Percentiles rank a stretch among this genome's conserved stretches.
phyloP scores from a whole-genome alignment of 1,284 basidiomycete genomes.

The Puccinia hordei region DNA sequence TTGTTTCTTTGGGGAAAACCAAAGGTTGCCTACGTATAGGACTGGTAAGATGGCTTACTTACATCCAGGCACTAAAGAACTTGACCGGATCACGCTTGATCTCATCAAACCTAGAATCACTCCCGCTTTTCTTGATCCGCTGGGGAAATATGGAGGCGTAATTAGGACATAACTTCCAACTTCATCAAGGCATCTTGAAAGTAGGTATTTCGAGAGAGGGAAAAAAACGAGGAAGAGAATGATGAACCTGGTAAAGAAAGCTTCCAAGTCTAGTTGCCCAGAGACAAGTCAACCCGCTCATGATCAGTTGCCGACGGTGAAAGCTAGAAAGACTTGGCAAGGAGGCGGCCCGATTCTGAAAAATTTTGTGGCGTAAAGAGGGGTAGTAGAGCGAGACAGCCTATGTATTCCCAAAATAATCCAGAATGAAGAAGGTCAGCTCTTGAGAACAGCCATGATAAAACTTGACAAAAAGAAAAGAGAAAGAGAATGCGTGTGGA shows the following conservation, averaged over 20 bases:
- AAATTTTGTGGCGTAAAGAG: neutral
- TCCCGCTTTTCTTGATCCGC: constrained; percentile 64
- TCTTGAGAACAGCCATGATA: neutral
- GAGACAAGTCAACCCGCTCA: constrained; percentile 65
- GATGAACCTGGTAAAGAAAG: constrained; percentile 67
- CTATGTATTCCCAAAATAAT: neutral
- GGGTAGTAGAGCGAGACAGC: constrained; percentile 47
- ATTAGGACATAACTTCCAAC: no score
- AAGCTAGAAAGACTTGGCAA: constrained; percentile 58
- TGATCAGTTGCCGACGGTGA: constrained; percentile 67
- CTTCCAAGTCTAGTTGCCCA: constrained; percentile 70
- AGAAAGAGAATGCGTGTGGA: neutral
- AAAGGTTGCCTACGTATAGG: no score
- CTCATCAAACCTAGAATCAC: constrained; percentile 71
- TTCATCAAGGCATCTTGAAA: no score
- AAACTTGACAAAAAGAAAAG: no score
- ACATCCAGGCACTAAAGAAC: constrained; percentile 71
- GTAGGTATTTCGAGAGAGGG: neutral
- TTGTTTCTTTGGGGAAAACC: neutral
- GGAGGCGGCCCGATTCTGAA: constrained; percentile 9
- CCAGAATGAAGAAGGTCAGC: neutral
- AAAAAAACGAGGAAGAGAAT: neutral
- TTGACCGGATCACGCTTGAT: constrained; percentile 68
- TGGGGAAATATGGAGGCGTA: constrained; percentile 54
- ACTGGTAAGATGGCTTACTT: neutral